A percentile compares a stretch with the other conserved stretches of the same genome.
These are phyloP conservation scores for Agaricus blazei DNA, from an alignment of 768 basidiomycete species.

Conservation along the genomic window DNA sequence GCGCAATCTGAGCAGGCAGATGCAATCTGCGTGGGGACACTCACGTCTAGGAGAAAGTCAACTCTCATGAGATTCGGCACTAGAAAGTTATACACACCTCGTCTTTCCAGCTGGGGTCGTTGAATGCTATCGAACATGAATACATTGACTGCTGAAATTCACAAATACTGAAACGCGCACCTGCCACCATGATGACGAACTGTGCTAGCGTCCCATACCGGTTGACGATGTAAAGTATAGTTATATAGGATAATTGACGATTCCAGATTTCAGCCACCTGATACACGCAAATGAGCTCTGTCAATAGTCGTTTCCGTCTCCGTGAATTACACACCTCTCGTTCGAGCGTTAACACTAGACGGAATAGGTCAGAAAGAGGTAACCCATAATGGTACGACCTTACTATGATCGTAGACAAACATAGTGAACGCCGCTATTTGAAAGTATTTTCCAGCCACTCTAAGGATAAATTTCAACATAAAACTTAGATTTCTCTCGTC, in stretches of 20 bases:
- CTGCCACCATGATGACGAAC: conserved; percentile 20
- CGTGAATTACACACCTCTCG: conserved; percentile 9
- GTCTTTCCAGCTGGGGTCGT: conserved; percentile 18
- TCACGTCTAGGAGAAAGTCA: neutral
- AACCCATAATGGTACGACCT: neutral
- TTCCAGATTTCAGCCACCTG: conserved; percentile 24
- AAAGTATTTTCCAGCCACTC: conserved; percentile 16
- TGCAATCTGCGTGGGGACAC: neutral
- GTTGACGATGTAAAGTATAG: conserved; percentile 25
- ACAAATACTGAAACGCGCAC: conserved; percentile 8
- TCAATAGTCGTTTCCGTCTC: too few relatives aligned
- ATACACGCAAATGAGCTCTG: neutral
- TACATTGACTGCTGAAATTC: neutral
- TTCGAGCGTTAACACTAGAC: conserved; percentile 8
- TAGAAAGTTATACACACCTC: conserved; percentile 11
- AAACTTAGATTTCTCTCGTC: too few relatives aligned
- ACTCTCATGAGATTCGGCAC: neutral
- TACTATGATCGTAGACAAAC: conserved; percentile 18
- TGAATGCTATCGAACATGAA: conserved; percentile 15
- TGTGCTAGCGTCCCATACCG: conserved; percentile 23
- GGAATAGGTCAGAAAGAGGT: neutral
- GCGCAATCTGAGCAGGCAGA: neutral
- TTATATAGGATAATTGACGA: conserved; percentile 17
- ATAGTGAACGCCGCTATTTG: conserved; percentile 18
- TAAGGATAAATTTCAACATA: neutral